A percentile compares a stretch with the other conserved stretches of the same genome.
These are phyloP conservation scores for Raddia distichophylla DNA, from an alignment of 176 grass and related monocot genomes.

Conservation along the genomic window DNA sequence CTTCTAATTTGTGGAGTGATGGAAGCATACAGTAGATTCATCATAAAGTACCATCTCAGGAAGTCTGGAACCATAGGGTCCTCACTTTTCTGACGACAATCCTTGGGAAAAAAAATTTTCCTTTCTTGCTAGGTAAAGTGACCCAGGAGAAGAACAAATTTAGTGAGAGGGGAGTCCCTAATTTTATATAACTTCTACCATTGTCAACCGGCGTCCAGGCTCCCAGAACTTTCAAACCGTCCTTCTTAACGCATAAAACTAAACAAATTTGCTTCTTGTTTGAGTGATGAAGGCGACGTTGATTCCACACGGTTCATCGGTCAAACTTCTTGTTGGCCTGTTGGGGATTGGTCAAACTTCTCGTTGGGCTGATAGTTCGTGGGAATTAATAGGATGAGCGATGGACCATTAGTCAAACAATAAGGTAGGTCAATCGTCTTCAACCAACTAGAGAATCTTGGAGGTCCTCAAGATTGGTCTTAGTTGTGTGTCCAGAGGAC, in stretches of 20 bases:
- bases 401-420: slow-evolving; percentile 39
- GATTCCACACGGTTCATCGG: slow-evolving; percentile 45
- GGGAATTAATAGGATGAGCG: slow-evolving; percentile 34
- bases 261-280: slow-evolving; percentile 45
- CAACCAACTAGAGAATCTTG: slow-evolving; percentile 45
- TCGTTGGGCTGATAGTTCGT: slow-evolving; percentile 23
- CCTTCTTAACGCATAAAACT: slow-evolving; percentile 26
- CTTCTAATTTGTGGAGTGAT: not conserved
- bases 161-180: not conserved
- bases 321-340: slow-evolving; percentile 52
- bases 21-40: not conserved
- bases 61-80: slow-evolving; percentile 26
- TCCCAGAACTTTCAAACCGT: slow-evolving; percentile 16
- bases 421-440: slow-evolving; percentile 44
- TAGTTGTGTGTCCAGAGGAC: not conserved
- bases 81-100: slow-evolving; percentile 18
- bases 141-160: slow-evolving; percentile 31
- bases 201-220: slow-evolving; percentile 26
- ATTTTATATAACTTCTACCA: slow-evolving; percentile 20
- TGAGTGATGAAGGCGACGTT: slow-evolving; percentile 23
- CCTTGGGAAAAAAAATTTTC: not conserved
- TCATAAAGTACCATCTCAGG: not conserved
- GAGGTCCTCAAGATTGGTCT: slow-evolving; percentile 34
- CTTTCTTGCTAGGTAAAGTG: slow-evolving; percentile 13
- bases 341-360: slow-evolving; percentile 2